Evolutionary conservation across 2,329 filamentous ascomycete genomes (phyloP), one percentile per base, ranked within the genome.

Genomic region (Tolypocladium tropicale): DNA sequence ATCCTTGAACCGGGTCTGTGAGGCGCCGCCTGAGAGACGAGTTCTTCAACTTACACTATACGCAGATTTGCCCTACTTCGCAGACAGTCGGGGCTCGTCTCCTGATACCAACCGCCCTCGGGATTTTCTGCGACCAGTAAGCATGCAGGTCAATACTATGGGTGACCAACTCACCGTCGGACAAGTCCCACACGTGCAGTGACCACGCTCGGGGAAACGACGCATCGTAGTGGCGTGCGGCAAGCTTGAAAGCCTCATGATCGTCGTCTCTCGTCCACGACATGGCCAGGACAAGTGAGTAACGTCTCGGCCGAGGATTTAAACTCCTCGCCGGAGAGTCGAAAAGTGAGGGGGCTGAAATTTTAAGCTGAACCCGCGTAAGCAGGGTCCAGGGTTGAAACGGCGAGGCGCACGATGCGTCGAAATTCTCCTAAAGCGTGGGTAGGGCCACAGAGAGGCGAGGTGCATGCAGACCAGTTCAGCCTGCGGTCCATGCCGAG

Each of bases 21-120:
- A 6, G n/a, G n/a, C n/a, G n/a, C n/a, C n/a, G n/a, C n/a, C n/a
- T n/a, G 16, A 18, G n/a, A 10, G 25, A 18, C 46, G 46, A 21
- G 46, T 6, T 9, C 18, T 11, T 21, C 28, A n/a, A 50, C 66
- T 66, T 63, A 67, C 66, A 68, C 61, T 36, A 68, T 64, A 37
- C 65, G 65, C 54, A 68, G 54, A n/a, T 41, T 61, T 2, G 66
- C 66, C 36, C 55, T 61, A 34, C 56, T 57, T 4, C 46, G 63
- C 6, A 68, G 59, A 54, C 62, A 62, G 32, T 52, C 53, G 25
- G 62, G 58, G 23, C 53, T 62, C 1, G 56, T 55, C 30, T 67
- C 63, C 6, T 62, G 52, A 39, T 61, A 61, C 65, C 66, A 68
- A 18, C 51, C 57, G 63, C 28, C 63, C 61, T 54, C 62, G 60